Evolutionary conservation across 2,329 filamentous ascomycete species (phyloP).

Genomic region (Cytospora schulzeri): DNA sequence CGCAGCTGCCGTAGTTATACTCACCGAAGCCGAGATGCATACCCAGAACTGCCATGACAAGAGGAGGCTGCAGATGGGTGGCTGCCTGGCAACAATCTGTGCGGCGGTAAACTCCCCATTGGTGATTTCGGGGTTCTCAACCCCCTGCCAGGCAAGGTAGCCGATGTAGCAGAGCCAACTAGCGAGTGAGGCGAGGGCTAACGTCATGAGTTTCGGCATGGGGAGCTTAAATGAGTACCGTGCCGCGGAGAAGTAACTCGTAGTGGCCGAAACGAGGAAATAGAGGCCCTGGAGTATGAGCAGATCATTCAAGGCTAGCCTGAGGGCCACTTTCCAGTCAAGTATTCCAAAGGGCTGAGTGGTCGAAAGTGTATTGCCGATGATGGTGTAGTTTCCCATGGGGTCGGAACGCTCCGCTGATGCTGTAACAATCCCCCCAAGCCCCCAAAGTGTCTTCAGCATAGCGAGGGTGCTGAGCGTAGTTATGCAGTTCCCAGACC

Average conservation of each 20-base stretch:
- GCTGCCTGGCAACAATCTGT: conserved; percentile 8
- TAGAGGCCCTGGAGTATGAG: background rate
- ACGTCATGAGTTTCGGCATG: background rate
- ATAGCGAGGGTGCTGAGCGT: background rate
- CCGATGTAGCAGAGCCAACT: conserved; percentile 9
- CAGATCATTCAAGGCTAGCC: background rate
- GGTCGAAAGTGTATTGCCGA: background rate
- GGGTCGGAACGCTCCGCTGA: background rate
- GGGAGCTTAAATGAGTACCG: background rate
- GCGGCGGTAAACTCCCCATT: conserved; percentile 13
- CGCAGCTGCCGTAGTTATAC: background rate
- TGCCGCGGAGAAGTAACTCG: background rate
- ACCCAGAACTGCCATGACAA: conserved; percentile 24
- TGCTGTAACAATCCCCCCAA: background rate
- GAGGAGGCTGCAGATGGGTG: conserved; percentile 19
- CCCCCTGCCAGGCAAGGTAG: background rate
- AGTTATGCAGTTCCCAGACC: background rate
- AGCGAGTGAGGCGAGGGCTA: background rate
- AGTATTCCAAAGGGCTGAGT: background rate
- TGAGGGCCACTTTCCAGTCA: conserved; percentile 6
- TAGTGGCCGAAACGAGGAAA: background rate
- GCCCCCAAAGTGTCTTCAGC: background rate
- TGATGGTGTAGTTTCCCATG: conserved; percentile 6
- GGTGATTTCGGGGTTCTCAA: conserved; percentile 1
- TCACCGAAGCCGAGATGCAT: background rate